Conservation (phyloP, 164 flowering plant genomes). For the Aristolochia contorta region DNA sequence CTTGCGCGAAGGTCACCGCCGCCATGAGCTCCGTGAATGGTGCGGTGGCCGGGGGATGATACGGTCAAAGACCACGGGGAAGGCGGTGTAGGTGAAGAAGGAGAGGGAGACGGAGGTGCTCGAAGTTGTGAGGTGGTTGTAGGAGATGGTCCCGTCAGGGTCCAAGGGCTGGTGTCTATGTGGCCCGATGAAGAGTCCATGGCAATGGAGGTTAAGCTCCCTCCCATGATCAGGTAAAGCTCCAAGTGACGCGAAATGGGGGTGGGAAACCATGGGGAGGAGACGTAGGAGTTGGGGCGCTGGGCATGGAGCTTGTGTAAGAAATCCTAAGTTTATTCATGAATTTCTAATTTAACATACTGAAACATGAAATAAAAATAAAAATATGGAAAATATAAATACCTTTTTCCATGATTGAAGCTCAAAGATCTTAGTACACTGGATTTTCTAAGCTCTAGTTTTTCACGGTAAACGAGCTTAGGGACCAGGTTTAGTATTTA, state of each 20-base stretch:
- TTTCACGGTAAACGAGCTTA: too few species aligned
- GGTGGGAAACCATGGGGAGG: constrained; percentile 27
- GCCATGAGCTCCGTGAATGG: constrained; percentile 39
- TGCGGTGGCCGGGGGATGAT: constrained; percentile 10
- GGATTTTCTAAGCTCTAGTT: too few species aligned
- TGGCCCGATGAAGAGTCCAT: constrained; percentile 30
- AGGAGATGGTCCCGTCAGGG: constrained; percentile 25
- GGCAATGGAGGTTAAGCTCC: constrained; percentile 16
- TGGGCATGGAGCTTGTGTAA: constrained; percentile 19
- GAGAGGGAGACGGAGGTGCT: constrained; percentile 30
- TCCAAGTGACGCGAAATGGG: constrained; percentile 17
- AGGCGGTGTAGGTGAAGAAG: constrained; percentile 21
- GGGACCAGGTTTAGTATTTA: too few species aligned
- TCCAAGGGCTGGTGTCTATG: constrained; percentile 23
- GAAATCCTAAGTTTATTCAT: too few species aligned
- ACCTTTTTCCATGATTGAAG: too few species aligned
- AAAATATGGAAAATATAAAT: too few species aligned
- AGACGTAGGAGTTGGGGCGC: constrained; percentile 14
- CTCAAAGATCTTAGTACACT: too few species aligned
- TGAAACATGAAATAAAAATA: too few species aligned
- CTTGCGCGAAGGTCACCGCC: constrained; percentile 49
- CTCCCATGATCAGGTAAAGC: constrained; percentile 23
- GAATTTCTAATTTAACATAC: too few species aligned
- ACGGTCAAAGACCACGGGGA: constrained; percentile 24
- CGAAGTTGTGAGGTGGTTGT: constrained; percentile 35